Evolutionary conservation across 345 rosid species (phyloP), one percentile per base, ranked within the genome.

Genomic region (Kandelia obovata): DNA sequence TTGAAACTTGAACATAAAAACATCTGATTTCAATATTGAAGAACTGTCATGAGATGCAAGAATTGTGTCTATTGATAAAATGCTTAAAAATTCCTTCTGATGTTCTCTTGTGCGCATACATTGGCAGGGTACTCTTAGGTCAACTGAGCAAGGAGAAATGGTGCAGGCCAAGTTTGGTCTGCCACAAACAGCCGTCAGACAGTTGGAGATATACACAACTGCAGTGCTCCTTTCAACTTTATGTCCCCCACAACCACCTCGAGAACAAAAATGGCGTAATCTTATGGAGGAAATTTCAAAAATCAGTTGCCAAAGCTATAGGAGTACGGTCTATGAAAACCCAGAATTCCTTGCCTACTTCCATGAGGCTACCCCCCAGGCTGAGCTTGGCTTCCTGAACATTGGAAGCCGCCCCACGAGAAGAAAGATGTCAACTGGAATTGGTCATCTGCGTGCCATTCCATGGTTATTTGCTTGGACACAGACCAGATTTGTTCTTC

Each of bases 401-500:
- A 94, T 94, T 30, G 99, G 97, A 80, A 92, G 97, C 81, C 81
- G 99, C 11, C 97, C 99, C 63, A 81, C 97, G 2, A 79, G 96
- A 71, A 84, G 97, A 81, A 95, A 89, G 83, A 85, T 85, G 80
- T 83, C 97, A 3, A 95, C 78, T 1, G 99, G 93, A 34, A 92
- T 95, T 2, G 99, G 97, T 56, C 96, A 95, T 84, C 96, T 95
- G 26, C 87, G 97, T 43, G 97, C 97, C 71, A 95, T 95, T 71
- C 99, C 99, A 31, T 92, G 98, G 97, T 85, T 92, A 31, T 91
- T 95, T 71, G 99, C 99, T 7, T 92, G 99, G 99, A 95, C 97
- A 2, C 97, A 91, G 74, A 95, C 97, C 56, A 86, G 99, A 65
- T 95, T 92, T 77, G 99, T 95, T 65, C 96, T 95, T 69, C 99